phyloP scores from a whole-genome alignment of 1,139 yeast species.

The Arxiozyma slooffiae region DNA sequence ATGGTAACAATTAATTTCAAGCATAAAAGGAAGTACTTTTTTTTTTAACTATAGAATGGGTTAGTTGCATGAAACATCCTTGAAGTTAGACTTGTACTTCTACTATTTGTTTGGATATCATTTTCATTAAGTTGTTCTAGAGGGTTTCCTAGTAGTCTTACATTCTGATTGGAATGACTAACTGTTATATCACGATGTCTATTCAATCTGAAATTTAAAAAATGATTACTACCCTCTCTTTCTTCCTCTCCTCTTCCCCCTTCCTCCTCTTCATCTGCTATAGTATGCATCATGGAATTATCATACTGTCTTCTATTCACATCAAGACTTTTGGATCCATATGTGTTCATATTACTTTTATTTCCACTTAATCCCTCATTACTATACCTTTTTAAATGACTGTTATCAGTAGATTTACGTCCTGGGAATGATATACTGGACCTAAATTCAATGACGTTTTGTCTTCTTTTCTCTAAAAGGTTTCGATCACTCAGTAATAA shows the following conservation, averaged over 20 bases:
- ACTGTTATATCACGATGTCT: conserved; percentile 1
- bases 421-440: conserved; percentile 31
- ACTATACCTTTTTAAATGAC: conserved; percentile 16
- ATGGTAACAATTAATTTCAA: too few species aligned
- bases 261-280: background rate
- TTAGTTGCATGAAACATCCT: conserved; percentile 1
- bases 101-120: background rate
- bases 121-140: background rate
- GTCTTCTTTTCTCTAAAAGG: conserved; percentile 22
- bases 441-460: conserved; percentile 25
- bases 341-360: background rate
- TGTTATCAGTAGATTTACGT: conserved; percentile 28
- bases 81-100: background rate
- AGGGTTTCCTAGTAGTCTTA: background rate
- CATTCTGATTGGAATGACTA: background rate
- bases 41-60: background rate
- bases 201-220: background rate
- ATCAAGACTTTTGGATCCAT: background rate
- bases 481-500: conserved; percentile 19
- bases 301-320: background rate
- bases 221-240: background rate
- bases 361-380: conserved; percentile 1
- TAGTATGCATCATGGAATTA: background rate
- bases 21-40: background rate
- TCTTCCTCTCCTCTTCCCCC: background rate